Base-by-base conservation (phyloP, 345 rosid genomes). In the Triadica sebifera region DNA sequence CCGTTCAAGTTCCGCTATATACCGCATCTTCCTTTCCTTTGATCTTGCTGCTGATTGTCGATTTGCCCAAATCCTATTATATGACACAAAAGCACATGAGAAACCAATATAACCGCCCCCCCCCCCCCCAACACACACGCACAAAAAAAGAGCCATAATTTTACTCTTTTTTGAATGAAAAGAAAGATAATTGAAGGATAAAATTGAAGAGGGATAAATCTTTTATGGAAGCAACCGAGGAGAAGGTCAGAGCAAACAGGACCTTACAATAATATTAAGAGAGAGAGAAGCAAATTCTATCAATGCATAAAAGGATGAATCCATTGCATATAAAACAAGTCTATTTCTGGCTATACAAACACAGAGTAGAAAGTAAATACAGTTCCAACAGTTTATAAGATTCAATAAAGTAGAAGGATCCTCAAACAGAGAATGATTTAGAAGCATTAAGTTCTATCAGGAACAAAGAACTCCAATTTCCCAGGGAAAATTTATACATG, bases 41-140 rank as follows among this genome's bases (percentile, higher is more conserved):
- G 97, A 94, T 81, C 97, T 84, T 38, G 97, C 98, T 13, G 98
- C 98, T 2, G 98, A 94, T 81, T 94, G 98, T 87, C 98, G 87
- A 69, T 93, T 93, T 8, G 98, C 99, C 97, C 97, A 91, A 59
- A 95, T 91, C 90, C 99, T 95, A 75, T 39, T 6, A 43, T n/a
- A 67, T 34, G 25, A 20, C 25, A 69, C 19, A 56, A 56, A 56
- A 12, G 12, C 60, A 55, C 16, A 73, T 16, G 8, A 64, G 63
- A 22, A 5, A 19, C 45, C 59, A 71, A 58, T 69, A 41, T 50
- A 56, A 17, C 52, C n/a, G 4, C n/a, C n/a, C n/a, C n/a, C n/a
- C n/a, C n/a, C n/a, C n/a, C n/a, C n/a, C n/a, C 34, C 1, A 29
- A 29, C 34, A 29, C 34, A 29, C 34, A 29, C 34, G 12, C 4